These are phyloP conservation scores for Ophiosphaerella korrae DNA, from an alignment of 2,329 filamentous ascomycete species.

Conservation along the genomic window DNA sequence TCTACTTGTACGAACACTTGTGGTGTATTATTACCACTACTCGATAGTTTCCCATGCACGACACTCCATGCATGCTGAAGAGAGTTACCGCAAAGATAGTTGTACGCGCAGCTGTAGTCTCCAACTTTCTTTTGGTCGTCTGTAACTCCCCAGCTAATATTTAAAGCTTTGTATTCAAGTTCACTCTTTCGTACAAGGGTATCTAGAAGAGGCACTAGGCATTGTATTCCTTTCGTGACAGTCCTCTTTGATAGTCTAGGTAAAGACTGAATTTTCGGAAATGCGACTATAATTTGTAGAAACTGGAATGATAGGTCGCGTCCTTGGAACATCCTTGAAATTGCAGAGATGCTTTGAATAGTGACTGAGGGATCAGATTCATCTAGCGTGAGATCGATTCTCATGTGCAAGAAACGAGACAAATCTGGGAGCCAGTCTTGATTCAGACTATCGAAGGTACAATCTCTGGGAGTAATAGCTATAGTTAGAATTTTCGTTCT, in stretches of 20 bases:
- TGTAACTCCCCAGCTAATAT: background rate
- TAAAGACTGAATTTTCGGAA: background rate
- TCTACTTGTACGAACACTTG: background rate
- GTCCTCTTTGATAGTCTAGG: background rate
- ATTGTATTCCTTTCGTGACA: background rate
- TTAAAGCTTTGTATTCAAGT: background rate
- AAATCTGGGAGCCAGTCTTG: background rate
- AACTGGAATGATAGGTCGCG: background rate
- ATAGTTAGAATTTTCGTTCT: background rate
- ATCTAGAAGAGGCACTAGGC: background rate
- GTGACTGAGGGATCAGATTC: background rate
- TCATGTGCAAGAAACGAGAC: background rate
- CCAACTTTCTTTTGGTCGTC: background rate
- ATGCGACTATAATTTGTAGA: background rate
- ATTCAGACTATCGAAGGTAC: background rate
- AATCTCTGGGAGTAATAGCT: background rate
- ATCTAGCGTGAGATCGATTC: background rate
- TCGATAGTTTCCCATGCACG: background rate
- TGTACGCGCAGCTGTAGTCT: background rate
- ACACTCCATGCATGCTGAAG: background rate
- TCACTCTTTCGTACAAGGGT: background rate
- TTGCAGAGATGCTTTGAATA: background rate
- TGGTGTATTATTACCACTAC: background rate
- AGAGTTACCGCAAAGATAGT: background rate
- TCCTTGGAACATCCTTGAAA: background rate